phyloP scores from a whole-genome alignment of 345 rosid genomes.

The Rhizophora apiculata region DNA sequence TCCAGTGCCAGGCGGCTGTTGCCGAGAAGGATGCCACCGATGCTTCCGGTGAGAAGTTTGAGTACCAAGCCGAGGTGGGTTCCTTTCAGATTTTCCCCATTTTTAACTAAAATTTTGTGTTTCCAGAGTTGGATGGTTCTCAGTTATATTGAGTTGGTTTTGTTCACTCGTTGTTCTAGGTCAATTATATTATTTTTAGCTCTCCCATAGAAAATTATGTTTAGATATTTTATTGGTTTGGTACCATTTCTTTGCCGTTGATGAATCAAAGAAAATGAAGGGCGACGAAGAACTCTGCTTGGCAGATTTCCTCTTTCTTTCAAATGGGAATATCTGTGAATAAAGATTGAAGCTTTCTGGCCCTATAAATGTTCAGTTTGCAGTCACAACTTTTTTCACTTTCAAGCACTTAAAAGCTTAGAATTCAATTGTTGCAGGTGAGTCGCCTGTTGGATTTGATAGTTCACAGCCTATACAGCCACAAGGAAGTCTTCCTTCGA shows the following conservation, averaged over 20 bases:
- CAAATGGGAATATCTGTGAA: no score
- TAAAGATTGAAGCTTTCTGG: background rate
- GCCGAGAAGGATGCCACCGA: constrained; percentile 84
- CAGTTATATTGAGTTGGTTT: no score
- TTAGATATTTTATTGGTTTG: background rate
- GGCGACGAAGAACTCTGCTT: no score
- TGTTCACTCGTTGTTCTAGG: background rate
- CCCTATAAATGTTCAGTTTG: background rate
- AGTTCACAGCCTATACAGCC: constrained; percentile 76
- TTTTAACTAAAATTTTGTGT: background rate
- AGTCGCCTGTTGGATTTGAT: constrained; percentile 79
- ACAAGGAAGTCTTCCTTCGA: constrained; percentile 82
- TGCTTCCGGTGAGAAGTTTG: constrained; percentile 79
- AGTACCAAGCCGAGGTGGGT: constrained; percentile 98
- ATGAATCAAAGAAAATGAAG: background rate
- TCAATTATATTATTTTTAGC: background rate
- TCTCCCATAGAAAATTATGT: background rate
- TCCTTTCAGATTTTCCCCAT: constrained; percentile 2
- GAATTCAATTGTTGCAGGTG: constrained; percentile 52
- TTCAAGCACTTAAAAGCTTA: background rate
- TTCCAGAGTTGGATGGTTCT: no score
- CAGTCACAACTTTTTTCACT: background rate
- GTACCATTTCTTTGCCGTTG: background rate
- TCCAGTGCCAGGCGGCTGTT: constrained; percentile 72
- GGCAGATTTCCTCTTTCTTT: no score